Conservation (phyloP, 768 basidiomycete species). For the Trametes maxima region DNA sequence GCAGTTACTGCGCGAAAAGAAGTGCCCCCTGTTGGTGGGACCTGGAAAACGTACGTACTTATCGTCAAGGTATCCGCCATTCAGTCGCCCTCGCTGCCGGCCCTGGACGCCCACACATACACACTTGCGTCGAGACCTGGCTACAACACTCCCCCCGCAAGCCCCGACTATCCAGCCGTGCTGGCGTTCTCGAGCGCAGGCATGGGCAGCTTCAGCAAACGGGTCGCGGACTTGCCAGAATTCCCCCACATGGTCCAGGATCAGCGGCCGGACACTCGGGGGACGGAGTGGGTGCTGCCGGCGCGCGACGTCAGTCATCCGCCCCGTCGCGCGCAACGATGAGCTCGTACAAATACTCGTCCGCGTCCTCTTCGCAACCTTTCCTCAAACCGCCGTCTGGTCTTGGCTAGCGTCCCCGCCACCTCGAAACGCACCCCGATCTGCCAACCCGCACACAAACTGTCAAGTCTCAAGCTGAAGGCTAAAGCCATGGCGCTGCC, state of each 20-base stretch:
- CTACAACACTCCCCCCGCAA: too few relatives aligned
- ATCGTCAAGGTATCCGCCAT: too few relatives aligned
- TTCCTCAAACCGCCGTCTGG: neutral
- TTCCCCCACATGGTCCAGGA: neutral
- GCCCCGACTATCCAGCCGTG: too few relatives aligned
- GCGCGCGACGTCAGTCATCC: constrained; percentile 11
- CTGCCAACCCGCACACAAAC: neutral
- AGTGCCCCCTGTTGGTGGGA: too few relatives aligned
- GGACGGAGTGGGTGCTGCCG: constrained; percentile 2
- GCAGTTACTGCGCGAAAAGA: too few relatives aligned
- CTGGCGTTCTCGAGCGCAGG: too few relatives aligned
- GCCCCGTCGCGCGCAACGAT: constrained; percentile 11
- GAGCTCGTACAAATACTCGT: constrained; percentile 2
- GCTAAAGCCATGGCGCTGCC: constrained; percentile 7
- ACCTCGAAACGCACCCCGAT: neutral
- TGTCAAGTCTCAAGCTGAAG: too few relatives aligned
- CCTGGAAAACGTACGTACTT: too few relatives aligned
- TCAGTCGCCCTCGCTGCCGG: too few relatives aligned
- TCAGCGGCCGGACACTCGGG: neutral
- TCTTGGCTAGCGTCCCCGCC: neutral
- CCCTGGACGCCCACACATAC: too few relatives aligned
- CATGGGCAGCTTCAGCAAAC: neutral
- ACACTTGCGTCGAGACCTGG: too few relatives aligned
- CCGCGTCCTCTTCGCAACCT: neutral
- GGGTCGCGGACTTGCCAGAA: neutral